phyloP scores from a whole-genome alignment of 306 rosid species.

The Prunus dulcis region DNA sequence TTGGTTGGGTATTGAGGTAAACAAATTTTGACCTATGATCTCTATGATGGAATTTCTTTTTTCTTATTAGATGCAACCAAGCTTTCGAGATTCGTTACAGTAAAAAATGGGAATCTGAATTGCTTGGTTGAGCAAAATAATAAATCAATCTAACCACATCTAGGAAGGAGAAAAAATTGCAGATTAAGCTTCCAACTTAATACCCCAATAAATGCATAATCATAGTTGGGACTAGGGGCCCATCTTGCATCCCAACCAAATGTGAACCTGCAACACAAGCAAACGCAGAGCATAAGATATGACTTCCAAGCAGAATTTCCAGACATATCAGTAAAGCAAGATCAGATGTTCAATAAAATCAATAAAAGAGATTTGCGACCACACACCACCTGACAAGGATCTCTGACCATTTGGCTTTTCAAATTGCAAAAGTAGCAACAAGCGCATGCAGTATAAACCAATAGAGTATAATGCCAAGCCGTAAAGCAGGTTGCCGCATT shows the following conservation, averaged over 20 bases:
- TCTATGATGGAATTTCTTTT: conserved; percentile 10
- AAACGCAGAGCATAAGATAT: conserved; percentile 6
- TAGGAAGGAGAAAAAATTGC: conserved; percentile 4
- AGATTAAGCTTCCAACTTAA: conserved; percentile 9
- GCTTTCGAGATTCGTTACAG: conserved; percentile 38
- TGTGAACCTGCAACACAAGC: conserved; percentile 28
- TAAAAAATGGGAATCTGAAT: conserved; percentile 37
- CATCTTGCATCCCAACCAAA: conserved; percentile 14
- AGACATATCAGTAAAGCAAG: too few relatives aligned
- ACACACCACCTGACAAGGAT: conserved; percentile 12
- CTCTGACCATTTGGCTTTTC: conserved; percentile 39
- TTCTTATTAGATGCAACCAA: conserved; percentile 48
- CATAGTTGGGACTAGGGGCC: background rate
- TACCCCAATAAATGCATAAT: background rate
- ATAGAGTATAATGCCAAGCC: conserved; percentile 81
- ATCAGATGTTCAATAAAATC: background rate
- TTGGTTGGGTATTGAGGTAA: conserved; percentile 21
- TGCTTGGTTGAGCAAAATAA: conserved; percentile 36
- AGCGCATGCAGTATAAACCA: conserved; percentile 90
- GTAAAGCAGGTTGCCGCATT: conserved; percentile 83
- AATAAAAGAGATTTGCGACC: background rate
- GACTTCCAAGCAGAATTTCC: background rate
- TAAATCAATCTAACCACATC: conserved; percentile 25
- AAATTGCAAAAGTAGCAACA: conserved; percentile 73
- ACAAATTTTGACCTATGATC: conserved; percentile 16